Percentiles rank a stretch among this genome's conserved stretches.
phyloP scores from a whole-genome alignment of 257 asterid genomes.

The Solanum bukasovii region DNA sequence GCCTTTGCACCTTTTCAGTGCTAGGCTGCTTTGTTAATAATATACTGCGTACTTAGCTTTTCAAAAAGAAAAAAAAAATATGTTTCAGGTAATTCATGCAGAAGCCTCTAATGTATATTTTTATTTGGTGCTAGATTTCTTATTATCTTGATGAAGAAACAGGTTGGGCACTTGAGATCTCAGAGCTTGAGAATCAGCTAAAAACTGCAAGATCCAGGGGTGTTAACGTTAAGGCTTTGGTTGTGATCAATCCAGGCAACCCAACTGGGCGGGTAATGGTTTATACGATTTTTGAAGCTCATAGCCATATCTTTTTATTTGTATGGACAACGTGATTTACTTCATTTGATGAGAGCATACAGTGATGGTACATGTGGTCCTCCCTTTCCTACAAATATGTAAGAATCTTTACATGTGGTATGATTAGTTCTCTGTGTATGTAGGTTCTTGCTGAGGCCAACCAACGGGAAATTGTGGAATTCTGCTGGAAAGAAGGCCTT shows the following conservation, averaged over 20 bases:
- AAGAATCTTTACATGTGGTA: neutral
- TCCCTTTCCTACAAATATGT: neutral
- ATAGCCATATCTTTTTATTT: neutral
- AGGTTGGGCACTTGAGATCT: constrained; percentile 87
- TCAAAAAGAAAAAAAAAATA: neutral
- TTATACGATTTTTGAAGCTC: neutral
- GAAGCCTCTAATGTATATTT: constrained; percentile 1
- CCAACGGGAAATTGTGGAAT: constrained; percentile 76
- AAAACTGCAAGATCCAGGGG: constrained; percentile 81
- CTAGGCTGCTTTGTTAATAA: neutral
- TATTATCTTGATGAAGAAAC: constrained; percentile 93
- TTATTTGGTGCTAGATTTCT: constrained; percentile 48
- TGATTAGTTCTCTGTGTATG: neutral
- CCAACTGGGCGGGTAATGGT: constrained; percentile 86
- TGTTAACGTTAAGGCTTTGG: constrained; percentile 64
- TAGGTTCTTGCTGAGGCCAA: constrained; percentile 54
- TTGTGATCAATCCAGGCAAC: constrained; percentile 95
- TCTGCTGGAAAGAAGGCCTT: constrained; percentile 93
- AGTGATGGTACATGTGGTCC: neutral
- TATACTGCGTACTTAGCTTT: neutral
- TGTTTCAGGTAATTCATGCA: neutral
- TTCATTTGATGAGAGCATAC: neutral
- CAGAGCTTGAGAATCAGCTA: constrained; percentile 75
- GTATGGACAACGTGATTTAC: neutral
- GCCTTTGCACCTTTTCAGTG: neutral